Base-by-base conservation (phyloP, 306 rosid genomes). In the Ormosia semicastrata region DNA sequence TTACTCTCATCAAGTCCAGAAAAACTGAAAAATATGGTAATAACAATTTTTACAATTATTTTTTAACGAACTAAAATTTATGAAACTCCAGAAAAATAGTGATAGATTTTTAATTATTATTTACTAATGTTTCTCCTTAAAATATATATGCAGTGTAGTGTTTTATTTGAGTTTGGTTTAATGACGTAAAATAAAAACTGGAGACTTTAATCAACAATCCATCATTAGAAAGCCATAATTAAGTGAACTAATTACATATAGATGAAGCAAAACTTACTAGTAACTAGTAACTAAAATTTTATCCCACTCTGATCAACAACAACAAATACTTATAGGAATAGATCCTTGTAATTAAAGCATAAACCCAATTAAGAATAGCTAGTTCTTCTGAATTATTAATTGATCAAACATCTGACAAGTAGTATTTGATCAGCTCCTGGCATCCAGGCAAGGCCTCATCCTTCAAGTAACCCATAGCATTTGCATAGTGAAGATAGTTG, bases 391-490 rank as follows among this genome's bases (percentile, higher is more conserved):
- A 29, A 1, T 34, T 32, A 52, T 4, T 54, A 18, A 57, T 83
- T 54, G 33, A 57, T 83, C 54, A 86, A 33, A 41, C 46, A 66
- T 86, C 89, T 10, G 83, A 7, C 64, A 87, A 65, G 85, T 91
- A 94, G 15, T 80, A 82, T 80, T 85, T 36, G 12, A 89, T 89
- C 14, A 94, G 75, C 10, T 80, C 0, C 0, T 70, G 1, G 78
- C 98, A 91, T 3, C 39, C 33, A 17, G 91, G 54, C 83, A 89
- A 67, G 2, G 88, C 85, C 49, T 87, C n/a, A 54, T 88, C 82
- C 74, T 41, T 85, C 52, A 85, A 69, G 92, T 82, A 94, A 5
- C 94, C 96, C 91, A 92, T 72, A 29, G 90, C 59, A 57, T 94
- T 94, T 6, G 93, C 93, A 41, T 53, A 78, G 43, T 87, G 97